Conservation (phyloP, 2,329 filamentous ascomycete species). For the Aspergillus fructus region DNA sequence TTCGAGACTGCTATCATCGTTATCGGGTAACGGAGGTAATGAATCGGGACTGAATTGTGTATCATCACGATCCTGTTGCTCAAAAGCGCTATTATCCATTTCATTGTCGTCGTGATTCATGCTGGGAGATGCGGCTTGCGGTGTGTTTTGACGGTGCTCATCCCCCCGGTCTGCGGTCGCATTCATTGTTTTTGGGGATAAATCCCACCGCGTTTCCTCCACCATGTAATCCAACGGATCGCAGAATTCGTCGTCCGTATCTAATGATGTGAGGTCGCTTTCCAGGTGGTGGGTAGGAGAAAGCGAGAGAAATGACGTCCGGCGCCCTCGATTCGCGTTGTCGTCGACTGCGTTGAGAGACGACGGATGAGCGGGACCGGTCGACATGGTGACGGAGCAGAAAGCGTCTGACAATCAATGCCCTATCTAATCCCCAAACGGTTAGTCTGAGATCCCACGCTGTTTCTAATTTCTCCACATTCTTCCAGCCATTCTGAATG, state of each 20-base stretch:
- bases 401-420: not conserved
- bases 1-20: slow-evolving; percentile 36
- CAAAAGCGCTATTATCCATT: slow-evolving; percentile 17
- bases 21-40: slow-evolving; percentile 33
- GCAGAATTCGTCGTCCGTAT: slow-evolving; percentile 32
- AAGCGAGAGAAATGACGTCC: slow-evolving; percentile 25
- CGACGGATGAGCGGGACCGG: slow-evolving; percentile 20
- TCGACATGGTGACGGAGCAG: slow-evolving; percentile 33
- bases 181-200: slow-evolving; percentile 22
- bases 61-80: slow-evolving; percentile 26
- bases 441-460: slow-evolving; percentile 18
- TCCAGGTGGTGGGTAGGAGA: slow-evolving; percentile 37
- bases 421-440: slow-evolving; percentile 8
- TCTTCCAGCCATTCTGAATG: slow-evolving; percentile 1
- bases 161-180: slow-evolving; percentile 15
- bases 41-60: slow-evolving; percentile 23
- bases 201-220: slow-evolving; percentile 28
- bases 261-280: slow-evolving; percentile 28
- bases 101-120: slow-evolving; percentile 19
- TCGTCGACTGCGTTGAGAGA: slow-evolving; percentile 21
- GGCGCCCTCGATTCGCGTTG: slow-evolving; percentile 22
- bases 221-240: slow-evolving; percentile 30
- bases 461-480: slow-evolving; percentile 29
- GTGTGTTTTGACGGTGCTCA: slow-evolving; percentile 16
- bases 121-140: slow-evolving; percentile 16